Evolutionary conservation across 768 basidiomycete species (phyloP).

Genomic region (Podaxis mareebaensis): DNA sequence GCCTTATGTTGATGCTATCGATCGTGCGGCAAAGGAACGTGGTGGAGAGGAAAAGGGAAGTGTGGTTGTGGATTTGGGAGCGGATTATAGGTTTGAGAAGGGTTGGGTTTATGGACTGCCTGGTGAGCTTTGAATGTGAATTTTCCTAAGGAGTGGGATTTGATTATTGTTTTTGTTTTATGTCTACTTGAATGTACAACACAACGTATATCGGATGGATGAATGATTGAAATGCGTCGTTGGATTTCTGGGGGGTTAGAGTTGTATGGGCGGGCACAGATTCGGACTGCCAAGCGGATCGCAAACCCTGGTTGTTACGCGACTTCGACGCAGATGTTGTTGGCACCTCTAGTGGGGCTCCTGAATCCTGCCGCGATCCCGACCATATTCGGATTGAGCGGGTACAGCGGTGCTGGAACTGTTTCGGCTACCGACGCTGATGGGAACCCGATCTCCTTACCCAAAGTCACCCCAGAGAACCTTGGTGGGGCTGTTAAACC

Average conservation of each 20-base stretch:
- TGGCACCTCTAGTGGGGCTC: conserved; percentile 84
- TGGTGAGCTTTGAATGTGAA: conserved; percentile 61
- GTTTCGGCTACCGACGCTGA: conserved; percentile 65
- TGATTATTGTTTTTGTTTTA: conserved; percentile 30
- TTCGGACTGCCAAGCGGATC: conserved; percentile 78
- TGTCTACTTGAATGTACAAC: conserved; percentile 19
- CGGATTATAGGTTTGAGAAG: conserved; percentile 93
- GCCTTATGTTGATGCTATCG: conserved; percentile 95
- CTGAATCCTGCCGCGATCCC: conserved; percentile 63
- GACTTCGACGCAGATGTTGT: conserved; percentile 87
- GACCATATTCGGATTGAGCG: conserved; percentile 90
- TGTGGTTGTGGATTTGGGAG: conserved; percentile 89
- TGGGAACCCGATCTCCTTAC: conserved; percentile 70
- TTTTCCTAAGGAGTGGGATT: not conserved
- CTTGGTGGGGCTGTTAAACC: conserved; percentile 77
- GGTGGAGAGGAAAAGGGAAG: conserved; percentile 56
- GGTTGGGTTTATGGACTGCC: conserved; percentile 98
- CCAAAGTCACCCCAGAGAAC: conserved; percentile 80
- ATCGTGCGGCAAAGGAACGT: conserved; percentile 63
- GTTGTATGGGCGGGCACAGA: conserved; percentile 73
- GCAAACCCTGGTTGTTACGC: conserved; percentile 99
- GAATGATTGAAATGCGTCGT: not conserved
- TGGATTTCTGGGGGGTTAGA: conserved; percentile 48
- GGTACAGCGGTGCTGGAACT: conserved; percentile 95
- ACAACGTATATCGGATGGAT: not conserved